Evolutionary conservation across 805 yeast genomes (phyloP), one percentile per base, ranked within the genome.

Genomic region (Wickerhamomyces xylosicus): DNA sequence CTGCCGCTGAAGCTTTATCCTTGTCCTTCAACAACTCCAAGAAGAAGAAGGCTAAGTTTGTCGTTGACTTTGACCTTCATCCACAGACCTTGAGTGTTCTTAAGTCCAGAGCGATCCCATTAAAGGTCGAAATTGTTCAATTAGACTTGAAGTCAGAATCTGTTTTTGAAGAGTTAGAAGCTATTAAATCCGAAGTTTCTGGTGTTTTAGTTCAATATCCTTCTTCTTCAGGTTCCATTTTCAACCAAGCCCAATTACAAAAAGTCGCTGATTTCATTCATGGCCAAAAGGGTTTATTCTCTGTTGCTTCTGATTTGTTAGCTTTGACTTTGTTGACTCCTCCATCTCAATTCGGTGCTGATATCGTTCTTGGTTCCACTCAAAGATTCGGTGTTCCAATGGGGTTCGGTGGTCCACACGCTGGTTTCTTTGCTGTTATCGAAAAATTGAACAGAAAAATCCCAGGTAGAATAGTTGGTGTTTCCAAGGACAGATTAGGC

Each of bases 361-460:
- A 92, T 58, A 82, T 92, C 37, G 96, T 82, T 2, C 66, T 92
- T 34, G 98, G 98, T 36, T 77, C 87, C 8, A 73, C 97, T 4
- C 98, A 92, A 69, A 72, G 98, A 60, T 86, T 92, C 52, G 98
- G 98, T 54, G 97, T 90, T 31, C 97, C 98, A 40, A 74, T 90
- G 67, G 98, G 97, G 6, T 92, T 78, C 57, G 98, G 98, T 54
- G 98, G 98, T 17, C 98, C 98, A 3, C 98, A 92, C 60, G 97
- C 98, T 35, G 98, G 95, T 1, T 92, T 85, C 64, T 89, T 92
- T 52, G 85, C 97, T 8, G 95, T 90, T 32, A 71, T 76, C n/a
- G 75, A 78, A 43, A 71, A 77, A 40, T 70, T 82, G 50, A 85
- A 85, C 56, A 77, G 98, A 57, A 92, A 89, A 62, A 86, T 92